Percentiles rank a stretch among this genome's conserved stretches.
These are phyloP conservation scores for Santalum album DNA, from an alignment of 164 flowering plant species.

Conservation along the genomic window DNA sequence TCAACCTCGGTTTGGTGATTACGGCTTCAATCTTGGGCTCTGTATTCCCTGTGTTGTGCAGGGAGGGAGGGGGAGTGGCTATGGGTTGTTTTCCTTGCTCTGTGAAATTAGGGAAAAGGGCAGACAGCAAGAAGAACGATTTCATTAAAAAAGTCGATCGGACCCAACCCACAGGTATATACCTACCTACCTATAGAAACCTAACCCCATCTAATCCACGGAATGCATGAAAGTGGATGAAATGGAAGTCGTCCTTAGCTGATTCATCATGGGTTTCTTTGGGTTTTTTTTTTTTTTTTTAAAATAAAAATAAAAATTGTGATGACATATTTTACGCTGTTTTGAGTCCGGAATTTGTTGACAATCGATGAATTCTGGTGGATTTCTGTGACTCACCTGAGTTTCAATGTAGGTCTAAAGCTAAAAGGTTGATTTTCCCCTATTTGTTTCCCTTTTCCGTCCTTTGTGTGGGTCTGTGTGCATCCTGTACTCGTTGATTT, in stretches of 20 bases:
- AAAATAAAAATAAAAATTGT: no score
- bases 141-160: constrained; percentile 11
- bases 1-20: not conserved
- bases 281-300: no score
- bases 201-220: no score
- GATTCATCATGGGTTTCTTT: no score
- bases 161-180: constrained; percentile 19
- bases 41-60: not conserved
- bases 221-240: no score
- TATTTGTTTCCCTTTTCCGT: not conserved
- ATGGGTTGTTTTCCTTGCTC: constrained; percentile 44
- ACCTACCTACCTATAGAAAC: no score
- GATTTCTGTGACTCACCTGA: not conserved
- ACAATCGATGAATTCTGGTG: not conserved
- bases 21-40: not conserved
- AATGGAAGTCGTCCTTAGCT: no score
- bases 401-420: not conserved
- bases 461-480: not conserved
- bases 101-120: constrained; percentile 16
- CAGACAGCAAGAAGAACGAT: constrained; percentile 8
- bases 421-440: not conserved
- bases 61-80: constrained; percentile 11
- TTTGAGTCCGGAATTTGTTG: not conserved
- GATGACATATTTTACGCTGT: not conserved
- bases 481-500: not conserved